Evolutionary conservation across 805 yeast species (phyloP), one percentile per base, ranked within the genome.

Genomic region (Wickerhamiella occidentalis): DNA sequence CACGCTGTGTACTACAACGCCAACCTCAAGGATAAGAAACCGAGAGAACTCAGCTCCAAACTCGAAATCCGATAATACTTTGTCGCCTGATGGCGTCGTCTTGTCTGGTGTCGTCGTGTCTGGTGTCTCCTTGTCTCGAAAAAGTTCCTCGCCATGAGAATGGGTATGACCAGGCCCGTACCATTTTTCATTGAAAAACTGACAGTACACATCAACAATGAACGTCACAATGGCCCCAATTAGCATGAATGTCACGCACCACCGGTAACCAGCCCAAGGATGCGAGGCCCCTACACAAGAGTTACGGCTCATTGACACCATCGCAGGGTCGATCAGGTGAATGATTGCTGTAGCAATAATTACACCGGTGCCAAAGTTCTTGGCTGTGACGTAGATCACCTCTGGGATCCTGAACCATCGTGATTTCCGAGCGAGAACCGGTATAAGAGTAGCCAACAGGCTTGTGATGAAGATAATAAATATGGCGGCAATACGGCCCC

Each of bases 331-430:
- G 51, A 80, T 65, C 50, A 80, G 64, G 64, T 82, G 90, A 51
- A 82, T 73, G 56, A 79, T 82, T 0, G 86, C 85, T 6, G 90
- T 82, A 5, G 90, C 82, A 2, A 82, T 68, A 56, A 82, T 82
- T 41, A 82, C 88, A 46, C 90, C 90, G 2, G 85, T 73, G 56
- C 90, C 90, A 58, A 80, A 80, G 66, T 71, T 75, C 17, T 63
- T 53, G 21, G 66, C 65, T 35, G 62, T 51, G 15, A 55, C 23
- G 50, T 61, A 76, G 61, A 55, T 61, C 23, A 49, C 41, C 13
- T 52, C 55, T 8, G 66, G 69, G 38, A 65, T 53, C 11, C 55
- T 51, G 46, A 62, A 18, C 49, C 57, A 26, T 44, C 52, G 53
- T 49, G 54, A 41, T 11, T 55, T 51, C 40, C 51, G 48, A 15